phyloP scores from a whole-genome alignment of 768 basidiomycete genomes.

The Sporobolomyces phaffii region DNA sequence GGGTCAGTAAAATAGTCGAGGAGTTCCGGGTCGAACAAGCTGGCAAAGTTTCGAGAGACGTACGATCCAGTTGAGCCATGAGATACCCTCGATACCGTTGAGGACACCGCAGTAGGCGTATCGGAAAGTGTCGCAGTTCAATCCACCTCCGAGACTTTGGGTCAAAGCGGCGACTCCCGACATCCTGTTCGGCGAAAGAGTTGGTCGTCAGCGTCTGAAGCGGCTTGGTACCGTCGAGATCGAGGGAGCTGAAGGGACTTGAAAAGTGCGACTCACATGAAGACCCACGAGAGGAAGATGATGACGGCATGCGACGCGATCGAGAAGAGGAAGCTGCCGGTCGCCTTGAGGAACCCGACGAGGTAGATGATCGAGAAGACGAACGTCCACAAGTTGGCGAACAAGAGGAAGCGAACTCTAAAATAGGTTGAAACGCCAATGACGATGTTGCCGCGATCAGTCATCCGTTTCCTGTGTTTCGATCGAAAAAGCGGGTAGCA shows the following conservation, averaged over 20 bases:
- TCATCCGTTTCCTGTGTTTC: no score
- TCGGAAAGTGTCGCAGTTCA: constrained; percentile 18
- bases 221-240: background rate
- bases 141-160: constrained; percentile 15
- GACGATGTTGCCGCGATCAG: background rate
- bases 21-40: background rate
- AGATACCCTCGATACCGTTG: constrained; percentile 38
- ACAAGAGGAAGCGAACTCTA: constrained; percentile 36
- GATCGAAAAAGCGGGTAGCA: background rate
- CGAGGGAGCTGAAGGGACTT: background rate
- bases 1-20: background rate
- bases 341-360: constrained; percentile 32
- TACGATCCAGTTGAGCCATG: constrained; percentile 41
- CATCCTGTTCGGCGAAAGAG: constrained; percentile 21
- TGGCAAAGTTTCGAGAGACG: background rate
- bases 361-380: constrained; percentile 36
- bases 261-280: constrained; percentile 32
- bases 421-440: no score
- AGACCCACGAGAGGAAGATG: constrained; percentile 42
- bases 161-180: constrained; percentile 39
- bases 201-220: background rate
- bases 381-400: constrained; percentile 37
- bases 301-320: constrained; percentile 38
- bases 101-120: constrained; percentile 36
- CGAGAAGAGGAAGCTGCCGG: constrained; percentile 40